Evolutionary conservation across 257 asterid species (phyloP).

Genomic region (Solanum bulbocastanum): DNA sequence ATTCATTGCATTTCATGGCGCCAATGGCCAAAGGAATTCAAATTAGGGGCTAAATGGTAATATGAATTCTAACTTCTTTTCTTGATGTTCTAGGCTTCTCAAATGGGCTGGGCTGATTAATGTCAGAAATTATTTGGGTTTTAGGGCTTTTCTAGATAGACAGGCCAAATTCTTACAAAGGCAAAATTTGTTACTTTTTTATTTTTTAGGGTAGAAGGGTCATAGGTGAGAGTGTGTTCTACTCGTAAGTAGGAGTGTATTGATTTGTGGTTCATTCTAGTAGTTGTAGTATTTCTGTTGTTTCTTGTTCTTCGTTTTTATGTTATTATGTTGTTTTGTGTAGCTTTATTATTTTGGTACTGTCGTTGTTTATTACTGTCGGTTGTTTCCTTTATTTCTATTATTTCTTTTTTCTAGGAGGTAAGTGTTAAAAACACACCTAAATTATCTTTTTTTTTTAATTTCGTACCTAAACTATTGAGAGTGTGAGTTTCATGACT

Average conservation of each 20-base stretch:
- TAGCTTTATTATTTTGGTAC: background rate
- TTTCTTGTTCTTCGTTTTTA: background rate
- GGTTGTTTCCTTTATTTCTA: too few species aligned
- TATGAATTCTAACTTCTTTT: background rate
- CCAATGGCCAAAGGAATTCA: background rate
- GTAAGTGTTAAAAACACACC: too few species aligned
- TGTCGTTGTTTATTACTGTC: background rate
- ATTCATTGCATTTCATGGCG: slow-evolving; percentile 8
- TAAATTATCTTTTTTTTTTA: too few species aligned
- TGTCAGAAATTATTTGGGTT: background rate
- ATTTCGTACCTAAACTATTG: too few species aligned
- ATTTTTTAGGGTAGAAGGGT: too few species aligned
- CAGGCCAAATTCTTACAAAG: background rate
- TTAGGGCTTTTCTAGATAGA: background rate
- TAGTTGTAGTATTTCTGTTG: background rate
- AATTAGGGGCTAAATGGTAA: background rate
- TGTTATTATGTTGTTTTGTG: too few species aligned
- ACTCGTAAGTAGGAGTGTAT: too few species aligned
- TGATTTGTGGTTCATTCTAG: background rate
- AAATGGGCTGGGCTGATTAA: background rate
- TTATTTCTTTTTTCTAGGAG: too few species aligned
- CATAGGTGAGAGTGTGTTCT: too few species aligned
- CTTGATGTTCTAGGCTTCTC: background rate
- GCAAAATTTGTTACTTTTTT: too few species aligned
- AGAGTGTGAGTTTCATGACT: too few species aligned